These are phyloP conservation scores for Rhynchospora tenuis DNA, from an alignment of 176 grass and related monocot species.

Conservation along the genomic window DNA sequence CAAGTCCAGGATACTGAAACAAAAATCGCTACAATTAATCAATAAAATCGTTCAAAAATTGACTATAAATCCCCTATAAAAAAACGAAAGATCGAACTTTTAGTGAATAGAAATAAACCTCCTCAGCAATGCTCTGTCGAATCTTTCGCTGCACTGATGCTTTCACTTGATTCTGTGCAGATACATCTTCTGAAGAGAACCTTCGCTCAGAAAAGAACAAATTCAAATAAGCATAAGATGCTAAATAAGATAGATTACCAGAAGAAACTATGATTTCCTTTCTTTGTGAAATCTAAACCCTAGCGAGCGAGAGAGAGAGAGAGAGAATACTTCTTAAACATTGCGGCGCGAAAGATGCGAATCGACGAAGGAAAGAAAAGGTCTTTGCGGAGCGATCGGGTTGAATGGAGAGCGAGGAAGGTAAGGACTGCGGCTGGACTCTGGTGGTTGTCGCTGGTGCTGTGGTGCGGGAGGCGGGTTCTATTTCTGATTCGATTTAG, in stretches of 20 bases:
- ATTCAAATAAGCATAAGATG: not conserved
- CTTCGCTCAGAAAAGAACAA: slow-evolving; percentile 23
- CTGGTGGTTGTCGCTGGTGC: too few species aligned
- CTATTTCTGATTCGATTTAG: too few species aligned
- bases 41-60: not conserved
- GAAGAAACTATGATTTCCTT: not conserved
- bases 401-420: too few species aligned
- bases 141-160: slow-evolving; percentile 80
- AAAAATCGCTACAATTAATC: not conserved
- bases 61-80: not conserved
- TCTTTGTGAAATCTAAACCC: too few species aligned
- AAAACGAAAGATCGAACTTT: not conserved
- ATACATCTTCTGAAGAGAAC: slow-evolving; percentile 91
- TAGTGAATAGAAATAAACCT: not conserved
- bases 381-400: too few species aligned
- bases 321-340: not conserved
- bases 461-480: too few species aligned
- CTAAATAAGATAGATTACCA: not conserved
- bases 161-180: slow-evolving; percentile 97
- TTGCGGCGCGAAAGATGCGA: not conserved
- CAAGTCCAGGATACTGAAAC: slow-evolving; percentile 83
- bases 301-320: not conserved
- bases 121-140: slow-evolving; percentile 73
- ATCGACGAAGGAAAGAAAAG: not conserved
- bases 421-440: too few species aligned